Evolutionary conservation across 495 filamentous ascomycete species (phyloP), one percentile per base, ranked within the genome.

Genomic region (Schizothecium vesticola): DNA sequence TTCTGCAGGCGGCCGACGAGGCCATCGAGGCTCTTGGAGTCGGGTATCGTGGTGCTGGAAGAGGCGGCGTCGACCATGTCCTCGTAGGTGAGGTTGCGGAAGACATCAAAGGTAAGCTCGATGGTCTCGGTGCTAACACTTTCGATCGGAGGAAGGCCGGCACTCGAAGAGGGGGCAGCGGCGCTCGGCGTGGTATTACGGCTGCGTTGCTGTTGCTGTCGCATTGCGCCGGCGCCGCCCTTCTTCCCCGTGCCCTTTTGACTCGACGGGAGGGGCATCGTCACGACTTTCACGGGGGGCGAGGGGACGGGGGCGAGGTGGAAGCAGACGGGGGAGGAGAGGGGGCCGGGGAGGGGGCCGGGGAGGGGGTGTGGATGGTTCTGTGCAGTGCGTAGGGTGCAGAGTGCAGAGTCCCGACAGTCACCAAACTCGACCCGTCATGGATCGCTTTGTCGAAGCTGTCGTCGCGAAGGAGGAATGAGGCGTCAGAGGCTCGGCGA

Each of bases 141-240:
- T 24, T 88, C 83, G 63, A 85, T 77, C 24, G 86, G 82, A 13
- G 82, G 81, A 64, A 85, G 78, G 31, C 78, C 81, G 68, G 83
- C 77, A 51, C 43, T 51, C 43, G 58, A 75, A 81, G 62, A 80
- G 74, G 25, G 85, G 78, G 56, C 19, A 5, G 83, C 81, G 70
- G 83, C 86, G 55, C 90, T 90, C 51, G 92, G 92, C 3, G 92
- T 96, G 12, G 92, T 93, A 78, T 95, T 94, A 72, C 92, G 90
- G 74, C 91, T 94, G 65, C 89, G 88, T 72, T 91, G 91, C 68
- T 73, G 72, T 29, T 74, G 73, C 43, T 77, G 73, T 60, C 87
- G 89, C 66, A 92, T 89, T 60, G 82, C 85, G 71, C 89, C 88
- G 67, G 88, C 79, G 65, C 81, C 83, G 67, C 79, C 83, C 73